Evolutionary conservation across 2,329 filamentous ascomycete genomes (phyloP).

Genomic region (Phaeomoniella chlamydospora): DNA sequence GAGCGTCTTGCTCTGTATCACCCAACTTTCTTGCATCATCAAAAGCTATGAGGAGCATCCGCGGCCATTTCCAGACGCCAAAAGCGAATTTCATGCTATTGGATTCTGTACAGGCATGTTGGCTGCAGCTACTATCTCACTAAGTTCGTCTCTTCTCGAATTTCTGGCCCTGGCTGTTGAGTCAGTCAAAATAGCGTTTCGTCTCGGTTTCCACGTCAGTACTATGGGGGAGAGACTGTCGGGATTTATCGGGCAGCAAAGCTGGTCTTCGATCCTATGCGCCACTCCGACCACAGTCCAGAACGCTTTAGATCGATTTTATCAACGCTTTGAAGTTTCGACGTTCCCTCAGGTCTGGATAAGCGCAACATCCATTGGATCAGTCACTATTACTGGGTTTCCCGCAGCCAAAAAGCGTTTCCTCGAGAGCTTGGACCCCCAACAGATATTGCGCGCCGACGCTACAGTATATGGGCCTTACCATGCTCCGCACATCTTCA

Average conservation of each 20-base stretch:
- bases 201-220: conserved; percentile 13
- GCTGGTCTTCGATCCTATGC: conserved; percentile 23
- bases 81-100: no score
- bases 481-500: conserved; percentile 42
- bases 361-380: conserved; percentile 44
- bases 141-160: conserved; percentile 12
- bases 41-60: no score
- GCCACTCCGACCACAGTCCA: no score
- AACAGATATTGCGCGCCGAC: conserved; percentile 33
- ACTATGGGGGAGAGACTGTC: conserved; percentile 22
- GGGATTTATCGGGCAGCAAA: conserved; percentile 13
- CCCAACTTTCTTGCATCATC: no score
- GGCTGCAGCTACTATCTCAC: conserved; percentile 19
- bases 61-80: no score
- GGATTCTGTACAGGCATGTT: conserved; percentile 28
- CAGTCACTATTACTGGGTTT: conserved; percentile 44
- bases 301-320: conserved; percentile 14
- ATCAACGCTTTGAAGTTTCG: conserved; percentile 25
- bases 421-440: conserved; percentile 32
- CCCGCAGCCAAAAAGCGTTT: conserved; percentile 37
- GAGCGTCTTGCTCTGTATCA: no score
- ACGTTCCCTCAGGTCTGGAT: conserved; percentile 39
- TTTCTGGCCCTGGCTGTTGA: conserved; percentile 16
- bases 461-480: conserved; percentile 37
- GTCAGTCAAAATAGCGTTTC: conserved; percentile 15